A percentile compares a stretch with the other conserved stretches of the same genome.
Evolutionary conservation across 345 rosid genomes (phyloP).

Genomic region (Acer yangbiense): DNA sequence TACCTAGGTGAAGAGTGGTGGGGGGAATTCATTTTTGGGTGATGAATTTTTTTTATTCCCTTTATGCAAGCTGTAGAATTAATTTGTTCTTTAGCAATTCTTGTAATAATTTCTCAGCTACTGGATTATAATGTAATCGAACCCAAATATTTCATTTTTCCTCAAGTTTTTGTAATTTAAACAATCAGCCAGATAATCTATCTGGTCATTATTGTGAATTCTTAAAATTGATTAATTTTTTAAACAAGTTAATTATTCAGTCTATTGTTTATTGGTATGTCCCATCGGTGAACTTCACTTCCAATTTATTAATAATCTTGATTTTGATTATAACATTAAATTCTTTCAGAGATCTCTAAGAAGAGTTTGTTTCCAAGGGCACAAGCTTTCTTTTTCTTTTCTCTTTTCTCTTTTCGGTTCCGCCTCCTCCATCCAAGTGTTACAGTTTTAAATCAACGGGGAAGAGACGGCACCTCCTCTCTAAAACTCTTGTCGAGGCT

Average conservation of each 20-base stretch:
- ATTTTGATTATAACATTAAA: too few relatives aligned
- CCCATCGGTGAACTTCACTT: not conserved
- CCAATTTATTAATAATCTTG: not conserved
- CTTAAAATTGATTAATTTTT: not conserved
- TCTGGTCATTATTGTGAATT: constrained; percentile 8
- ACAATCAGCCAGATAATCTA: constrained; percentile 14
- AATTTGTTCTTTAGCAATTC: constrained; percentile 33
- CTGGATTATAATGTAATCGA: constrained; percentile 19
- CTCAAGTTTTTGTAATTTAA: constrained; percentile 16
- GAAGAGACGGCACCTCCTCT: too few relatives aligned
- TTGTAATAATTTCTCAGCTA: constrained; percentile 42
- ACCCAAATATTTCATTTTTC: constrained; percentile 6
- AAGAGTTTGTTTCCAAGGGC: too few relatives aligned
- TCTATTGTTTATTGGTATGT: not conserved
- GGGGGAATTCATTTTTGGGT: constrained; percentile 40
- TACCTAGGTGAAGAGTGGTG: constrained; percentile 32
- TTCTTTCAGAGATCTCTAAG: too few relatives aligned
- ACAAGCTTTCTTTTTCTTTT: too few relatives aligned
- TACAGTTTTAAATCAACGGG: too few relatives aligned
- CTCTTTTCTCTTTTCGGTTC: too few relatives aligned
- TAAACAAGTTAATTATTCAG: not conserved
- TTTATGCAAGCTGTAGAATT: constrained; percentile 34
- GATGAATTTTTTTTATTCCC: constrained; percentile 26
- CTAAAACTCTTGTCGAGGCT: too few relatives aligned
- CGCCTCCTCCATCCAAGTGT: too few relatives aligned